Conservation (phyloP, 2,329 filamentous ascomycete genomes). For the Clonostachys rosea region DNA sequence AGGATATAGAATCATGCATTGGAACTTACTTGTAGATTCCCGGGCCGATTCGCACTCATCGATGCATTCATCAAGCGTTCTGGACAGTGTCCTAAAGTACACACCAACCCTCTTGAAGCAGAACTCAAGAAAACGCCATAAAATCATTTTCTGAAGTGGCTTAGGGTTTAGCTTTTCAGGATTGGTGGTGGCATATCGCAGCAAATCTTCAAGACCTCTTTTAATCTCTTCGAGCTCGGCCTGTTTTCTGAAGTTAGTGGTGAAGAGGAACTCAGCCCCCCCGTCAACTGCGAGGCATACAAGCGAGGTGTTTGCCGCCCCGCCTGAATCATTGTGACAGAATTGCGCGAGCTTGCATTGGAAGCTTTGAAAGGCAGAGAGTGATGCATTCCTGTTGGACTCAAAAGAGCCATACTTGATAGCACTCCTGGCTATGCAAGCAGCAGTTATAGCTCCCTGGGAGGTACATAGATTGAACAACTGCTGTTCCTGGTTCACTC, state of each 20-base stretch:
- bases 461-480: conserved; percentile 1
- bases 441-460: conserved; percentile 1
- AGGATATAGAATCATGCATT: not conserved
- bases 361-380: conserved; percentile 3
- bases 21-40: not conserved
- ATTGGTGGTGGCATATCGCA: conserved; percentile 5
- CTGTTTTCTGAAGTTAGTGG: conserved; percentile 4
- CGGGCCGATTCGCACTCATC: conserved; percentile 1
- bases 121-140: conserved; percentile 5
- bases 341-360: conserved; percentile 8
- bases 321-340: conserved; percentile 5
- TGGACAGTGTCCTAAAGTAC: conserved; percentile 1
- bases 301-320: conserved; percentile 5
- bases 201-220: conserved; percentile 2
- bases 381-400: not conserved
- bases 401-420: conserved; percentile 7
- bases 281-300: conserved; percentile 1
- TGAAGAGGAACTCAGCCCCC: conserved; percentile 5
- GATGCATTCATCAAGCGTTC: not conserved
- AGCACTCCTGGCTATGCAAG: conserved; percentile 1
- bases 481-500: not conserved
- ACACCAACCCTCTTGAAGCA: conserved; percentile 2
- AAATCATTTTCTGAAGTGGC: conserved; percentile 5
- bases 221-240: conserved; percentile 2
- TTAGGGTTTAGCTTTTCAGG: not conserved